Evolutionary conservation across 257 asterid genomes (phyloP).

Genomic region (Capsicum pubescens): DNA sequence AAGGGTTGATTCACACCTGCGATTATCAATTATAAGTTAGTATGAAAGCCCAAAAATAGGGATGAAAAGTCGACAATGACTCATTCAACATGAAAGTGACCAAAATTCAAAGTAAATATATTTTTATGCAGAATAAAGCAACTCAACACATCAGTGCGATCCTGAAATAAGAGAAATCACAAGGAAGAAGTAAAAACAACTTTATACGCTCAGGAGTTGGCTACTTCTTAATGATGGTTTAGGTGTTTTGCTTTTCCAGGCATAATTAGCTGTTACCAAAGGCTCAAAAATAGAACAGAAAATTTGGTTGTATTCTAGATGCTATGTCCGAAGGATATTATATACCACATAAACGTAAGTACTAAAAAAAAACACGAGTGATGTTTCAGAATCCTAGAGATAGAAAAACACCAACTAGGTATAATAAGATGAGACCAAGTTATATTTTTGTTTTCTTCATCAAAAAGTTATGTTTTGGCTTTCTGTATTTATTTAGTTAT

Average conservation of each 20-base stretch:
- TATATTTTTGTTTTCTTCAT: too few relatives aligned
- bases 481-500: neutral
- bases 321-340: neutral
- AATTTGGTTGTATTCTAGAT: neutral
- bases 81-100: neutral
- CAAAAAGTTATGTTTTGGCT: neutral
- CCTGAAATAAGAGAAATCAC: neutral
- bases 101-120: neutral
- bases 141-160: neutral
- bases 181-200: neutral
- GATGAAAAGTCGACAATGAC: neutral
- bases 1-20: slow-evolving; percentile 77
- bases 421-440: neutral
- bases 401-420: neutral
- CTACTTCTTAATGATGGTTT: neutral
- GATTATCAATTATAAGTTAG: slow-evolving; percentile 17
- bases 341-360: neutral
- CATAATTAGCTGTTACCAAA: neutral
- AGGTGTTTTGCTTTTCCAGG: neutral
- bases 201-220: neutral
- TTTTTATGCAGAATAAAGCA: neutral
- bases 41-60: neutral
- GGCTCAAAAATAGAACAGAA: neutral
- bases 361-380: neutral
- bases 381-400: neutral